Conservation (phyloP, 805 yeast genomes). For the Zygoascus bituminiphila region DNA sequence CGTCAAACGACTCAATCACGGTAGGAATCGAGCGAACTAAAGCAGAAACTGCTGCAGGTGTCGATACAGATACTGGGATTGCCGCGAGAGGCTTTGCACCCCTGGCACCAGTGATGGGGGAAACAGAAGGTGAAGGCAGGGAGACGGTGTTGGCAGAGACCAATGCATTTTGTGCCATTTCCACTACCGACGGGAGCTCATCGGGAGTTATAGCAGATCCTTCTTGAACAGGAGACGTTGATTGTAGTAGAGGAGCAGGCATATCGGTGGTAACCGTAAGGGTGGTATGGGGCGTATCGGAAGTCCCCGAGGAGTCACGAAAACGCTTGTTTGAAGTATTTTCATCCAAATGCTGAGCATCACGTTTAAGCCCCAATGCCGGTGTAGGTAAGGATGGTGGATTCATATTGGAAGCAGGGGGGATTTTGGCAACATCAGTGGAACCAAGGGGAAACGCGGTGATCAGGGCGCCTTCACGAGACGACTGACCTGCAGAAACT, state of each 20-base stretch:
- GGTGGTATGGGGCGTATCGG: too few species aligned
- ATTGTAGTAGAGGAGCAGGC: too few species aligned
- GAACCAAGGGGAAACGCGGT: slow-evolving; percentile 1
- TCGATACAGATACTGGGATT: neutral
- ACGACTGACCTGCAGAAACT: neutral
- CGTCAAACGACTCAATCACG: slow-evolving; percentile 27
- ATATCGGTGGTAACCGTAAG: too few species aligned
- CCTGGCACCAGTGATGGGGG: slow-evolving; percentile 1
- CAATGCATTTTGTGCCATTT: too few species aligned
- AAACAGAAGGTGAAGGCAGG: slow-evolving; percentile 1
- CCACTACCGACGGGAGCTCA: too few species aligned
- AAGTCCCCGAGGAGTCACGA: too few species aligned
- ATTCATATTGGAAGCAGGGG: neutral
- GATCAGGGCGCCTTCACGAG: slow-evolving; percentile 1
- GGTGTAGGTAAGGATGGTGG: too few species aligned
- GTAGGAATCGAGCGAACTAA: slow-evolving; percentile 14
- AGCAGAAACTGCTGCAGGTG: neutral
- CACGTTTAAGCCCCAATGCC: neutral
- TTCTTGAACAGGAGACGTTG: too few species aligned
- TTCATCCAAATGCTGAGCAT: neutral
- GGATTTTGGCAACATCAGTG: neutral
- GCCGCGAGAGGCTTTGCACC: neutral
- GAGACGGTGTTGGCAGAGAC: neutral
- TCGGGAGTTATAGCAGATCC: too few species aligned
- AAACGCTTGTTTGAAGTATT: too few species aligned